Conservation (phyloP, 140 eudicot genomes). For the Eryngium alpinum region DNA sequence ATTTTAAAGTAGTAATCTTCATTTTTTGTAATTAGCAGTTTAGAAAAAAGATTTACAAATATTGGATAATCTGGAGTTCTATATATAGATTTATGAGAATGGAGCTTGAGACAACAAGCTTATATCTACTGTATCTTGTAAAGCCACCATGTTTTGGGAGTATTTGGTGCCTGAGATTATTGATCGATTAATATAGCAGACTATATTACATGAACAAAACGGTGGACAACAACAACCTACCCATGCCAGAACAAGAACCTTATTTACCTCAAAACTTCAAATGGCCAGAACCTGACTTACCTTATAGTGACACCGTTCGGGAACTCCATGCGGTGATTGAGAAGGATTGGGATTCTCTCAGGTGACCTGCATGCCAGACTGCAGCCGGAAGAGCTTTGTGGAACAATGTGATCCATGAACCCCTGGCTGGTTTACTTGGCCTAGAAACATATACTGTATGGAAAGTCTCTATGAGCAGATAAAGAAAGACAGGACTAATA, state of each 20-base stretch:
- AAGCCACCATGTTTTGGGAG: not conserved
- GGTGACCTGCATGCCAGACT: slow-evolving; percentile 83
- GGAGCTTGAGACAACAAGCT: slow-evolving; percentile 1
- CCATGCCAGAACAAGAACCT: slow-evolving; percentile 47
- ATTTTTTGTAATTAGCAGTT: not conserved
- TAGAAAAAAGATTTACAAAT: not conserved
- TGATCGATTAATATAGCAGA: no score
- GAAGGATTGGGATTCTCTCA: slow-evolving; percentile 73
- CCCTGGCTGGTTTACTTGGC: slow-evolving; percentile 82
- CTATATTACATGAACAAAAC: no score
- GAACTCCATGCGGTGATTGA: slow-evolving; percentile 75
- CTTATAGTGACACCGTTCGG: slow-evolving; percentile 37
- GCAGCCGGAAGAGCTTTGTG: slow-evolving; percentile 98
- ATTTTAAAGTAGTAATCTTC: slow-evolving; percentile 4
- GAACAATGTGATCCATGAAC: slow-evolving; percentile 83
- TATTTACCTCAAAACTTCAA: slow-evolving; percentile 42
- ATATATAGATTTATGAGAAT: not conserved
- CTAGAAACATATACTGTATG: slow-evolving; percentile 57
- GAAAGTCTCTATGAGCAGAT: slow-evolving; percentile 14
- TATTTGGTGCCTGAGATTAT: not conserved
- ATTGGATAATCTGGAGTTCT: not conserved
- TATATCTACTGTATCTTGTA: not conserved
- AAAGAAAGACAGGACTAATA: slow-evolving; percentile 64
- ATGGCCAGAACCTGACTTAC: slow-evolving; percentile 61
- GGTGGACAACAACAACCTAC: not conserved